Conservation (phyloP, 2,329 filamentous ascomycete species). For the Fusarium sp. region DNA sequence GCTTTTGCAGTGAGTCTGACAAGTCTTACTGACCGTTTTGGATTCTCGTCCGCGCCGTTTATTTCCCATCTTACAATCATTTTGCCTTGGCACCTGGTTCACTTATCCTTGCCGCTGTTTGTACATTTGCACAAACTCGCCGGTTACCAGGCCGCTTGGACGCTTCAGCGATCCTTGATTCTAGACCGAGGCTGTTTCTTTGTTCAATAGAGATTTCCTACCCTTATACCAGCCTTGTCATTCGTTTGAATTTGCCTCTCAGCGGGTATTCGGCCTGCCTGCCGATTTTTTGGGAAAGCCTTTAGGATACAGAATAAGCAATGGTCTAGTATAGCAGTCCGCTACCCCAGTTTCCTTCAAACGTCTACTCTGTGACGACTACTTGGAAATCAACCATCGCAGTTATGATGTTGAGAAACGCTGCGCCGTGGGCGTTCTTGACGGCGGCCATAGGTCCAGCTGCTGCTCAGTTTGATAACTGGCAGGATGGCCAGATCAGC, state of each 20-base stretch:
- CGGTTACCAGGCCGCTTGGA: slow-evolving; percentile 12
- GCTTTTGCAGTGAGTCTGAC: slow-evolving; percentile 2
- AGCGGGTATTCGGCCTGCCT: slow-evolving; percentile 4
- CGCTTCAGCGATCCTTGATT: slow-evolving; percentile 17
- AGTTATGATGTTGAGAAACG: slow-evolving; percentile 36
- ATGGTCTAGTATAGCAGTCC: slow-evolving; percentile 40
- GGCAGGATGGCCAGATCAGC: slow-evolving; percentile 65
- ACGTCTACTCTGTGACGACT: slow-evolving; percentile 16
- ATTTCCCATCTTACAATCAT: slow-evolving; percentile 4
- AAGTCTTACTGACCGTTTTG: slow-evolving; percentile 27
- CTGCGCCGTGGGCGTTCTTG: slow-evolving; percentile 31
- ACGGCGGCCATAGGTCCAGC: slow-evolving; percentile 28
- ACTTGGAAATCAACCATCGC: slow-evolving; percentile 10
- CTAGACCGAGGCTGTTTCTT: slow-evolving; percentile 15
- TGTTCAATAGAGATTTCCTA: slow-evolving; percentile 15
- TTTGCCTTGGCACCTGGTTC: slow-evolving; percentile 4
- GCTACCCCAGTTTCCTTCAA: slow-evolving; percentile 31
- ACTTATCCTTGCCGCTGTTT: slow-evolving; percentile 17
- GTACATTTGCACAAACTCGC: slow-evolving; percentile 17
- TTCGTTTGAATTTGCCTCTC: slow-evolving; percentile 7
- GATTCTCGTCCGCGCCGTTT: slow-evolving; percentile 2
- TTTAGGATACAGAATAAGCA: slow-evolving; percentile 26
- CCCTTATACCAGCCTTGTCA: slow-evolving; percentile 13
- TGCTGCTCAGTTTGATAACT: slow-evolving; percentile 59
- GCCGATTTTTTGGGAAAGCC: slow-evolving; percentile 5